Conservation (phyloP, 805 yeast species). For the Candida coquimbonensis region DNA sequence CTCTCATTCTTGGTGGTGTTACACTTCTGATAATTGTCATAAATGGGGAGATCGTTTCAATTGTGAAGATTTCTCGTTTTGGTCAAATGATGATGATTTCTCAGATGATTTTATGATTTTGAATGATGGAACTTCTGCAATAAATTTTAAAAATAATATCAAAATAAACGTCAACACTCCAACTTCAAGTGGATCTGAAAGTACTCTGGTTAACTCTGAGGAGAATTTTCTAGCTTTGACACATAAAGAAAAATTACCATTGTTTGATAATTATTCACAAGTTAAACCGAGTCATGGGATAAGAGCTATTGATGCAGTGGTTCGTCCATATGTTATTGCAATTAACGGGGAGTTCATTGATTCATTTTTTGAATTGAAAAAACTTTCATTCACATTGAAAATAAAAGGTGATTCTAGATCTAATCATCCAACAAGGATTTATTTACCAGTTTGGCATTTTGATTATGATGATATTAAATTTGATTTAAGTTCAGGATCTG, state of each 20-base stretch:
- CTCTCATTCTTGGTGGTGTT: slow-evolving; percentile 83
- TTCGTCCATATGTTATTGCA: slow-evolving; percentile 70
- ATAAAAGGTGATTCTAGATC: slow-evolving; percentile 28
- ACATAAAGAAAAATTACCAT: neutral
- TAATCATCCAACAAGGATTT: slow-evolving; percentile 45
- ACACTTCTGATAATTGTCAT: slow-evolving; percentile 66
- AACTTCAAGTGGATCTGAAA: slow-evolving; percentile 1
- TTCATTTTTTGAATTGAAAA: slow-evolving; percentile 53
- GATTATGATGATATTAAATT: slow-evolving; percentile 41
- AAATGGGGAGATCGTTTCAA: slow-evolving; percentile 91
- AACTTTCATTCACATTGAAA: slow-evolving; percentile 40
- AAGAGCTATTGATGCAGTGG: slow-evolving; percentile 65
- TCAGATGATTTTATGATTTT: slow-evolving; percentile 1
- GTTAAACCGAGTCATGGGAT: slow-evolving; percentile 41
- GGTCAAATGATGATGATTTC: slow-evolving; percentile 56
- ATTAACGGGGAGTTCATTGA: slow-evolving; percentile 50
- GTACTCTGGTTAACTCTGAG: neutral
- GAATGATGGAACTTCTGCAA: neutral
- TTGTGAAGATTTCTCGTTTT: slow-evolving; percentile 87
- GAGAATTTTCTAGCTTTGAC: neutral
- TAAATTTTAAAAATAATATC: neutral
- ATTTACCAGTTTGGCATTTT: slow-evolving; percentile 70
- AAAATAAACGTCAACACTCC: neutral
- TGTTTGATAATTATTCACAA: neutral
- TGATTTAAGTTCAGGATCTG: slow-evolving; percentile 47